phyloP scores from a whole-genome alignment of 768 basidiomycete genomes.

The Amanita subjunquillea region DNA sequence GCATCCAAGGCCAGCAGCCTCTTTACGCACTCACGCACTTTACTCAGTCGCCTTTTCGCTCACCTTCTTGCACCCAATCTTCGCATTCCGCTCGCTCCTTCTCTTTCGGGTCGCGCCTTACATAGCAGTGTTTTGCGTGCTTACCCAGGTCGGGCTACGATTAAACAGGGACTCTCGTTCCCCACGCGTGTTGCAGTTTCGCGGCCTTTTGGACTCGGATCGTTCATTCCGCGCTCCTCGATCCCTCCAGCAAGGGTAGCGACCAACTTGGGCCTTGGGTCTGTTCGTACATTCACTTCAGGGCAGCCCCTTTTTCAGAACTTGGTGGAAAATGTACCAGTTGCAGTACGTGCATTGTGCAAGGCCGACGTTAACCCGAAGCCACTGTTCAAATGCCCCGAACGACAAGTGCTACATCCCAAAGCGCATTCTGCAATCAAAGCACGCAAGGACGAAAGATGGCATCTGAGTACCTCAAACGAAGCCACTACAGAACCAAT shows the following conservation, averaged over 20 bases:
- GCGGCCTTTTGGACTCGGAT: conserved; percentile 30
- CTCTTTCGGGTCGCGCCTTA: conserved; percentile 17
- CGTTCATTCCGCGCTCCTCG: conserved; percentile 51
- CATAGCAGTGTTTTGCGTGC: conserved; percentile 22
- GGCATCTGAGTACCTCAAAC: not conserved
- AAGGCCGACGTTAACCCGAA: conserved; percentile 64
- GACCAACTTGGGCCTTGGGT: conserved; percentile 64
- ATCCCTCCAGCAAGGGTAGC: conserved; percentile 35
- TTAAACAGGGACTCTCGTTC: conserved; percentile 49
- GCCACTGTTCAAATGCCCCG: not conserved
- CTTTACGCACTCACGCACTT: conserved; percentile 40
- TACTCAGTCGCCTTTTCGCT: conserved; percentile 45
- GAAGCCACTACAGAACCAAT: not conserved
- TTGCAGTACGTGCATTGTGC: conserved; percentile 64
- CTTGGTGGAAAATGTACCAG: conserved; percentile 68
- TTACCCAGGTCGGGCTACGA: conserved; percentile 13
- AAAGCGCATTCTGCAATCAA: not conserved
- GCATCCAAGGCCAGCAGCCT: conserved; percentile 26
- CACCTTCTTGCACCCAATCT: conserved; percentile 49
- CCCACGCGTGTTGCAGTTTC: conserved; percentile 41
- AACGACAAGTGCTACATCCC: not conserved
- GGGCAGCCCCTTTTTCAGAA: conserved; percentile 72
- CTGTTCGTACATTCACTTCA: conserved; percentile 66
- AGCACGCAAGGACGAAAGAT: not conserved
- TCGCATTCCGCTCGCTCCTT: conserved; percentile 16